Evolutionary conservation across 2,329 filamentous ascomycete genomes (phyloP).

Genomic region (Zelopaecilomyces penicillatus): DNA sequence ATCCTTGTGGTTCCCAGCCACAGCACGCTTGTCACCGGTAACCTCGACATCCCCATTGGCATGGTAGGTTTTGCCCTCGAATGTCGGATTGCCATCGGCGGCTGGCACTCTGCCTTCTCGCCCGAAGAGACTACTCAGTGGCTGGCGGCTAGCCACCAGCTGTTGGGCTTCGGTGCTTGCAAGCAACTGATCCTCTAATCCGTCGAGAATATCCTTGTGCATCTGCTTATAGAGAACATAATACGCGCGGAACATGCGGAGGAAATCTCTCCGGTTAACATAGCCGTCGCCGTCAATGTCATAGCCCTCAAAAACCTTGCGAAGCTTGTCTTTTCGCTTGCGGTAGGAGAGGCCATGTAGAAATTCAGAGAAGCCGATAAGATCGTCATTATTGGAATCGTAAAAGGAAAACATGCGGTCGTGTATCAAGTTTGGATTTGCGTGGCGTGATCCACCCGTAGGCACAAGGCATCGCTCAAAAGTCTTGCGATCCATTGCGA

Average conservation of each 20-base stretch:
- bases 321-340: constrained; percentile 60
- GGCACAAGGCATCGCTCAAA: constrained; percentile 89
- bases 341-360: constrained; percentile 69
- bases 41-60: constrained; percentile 57
- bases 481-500: constrained; percentile 85
- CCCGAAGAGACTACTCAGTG: constrained; percentile 66
- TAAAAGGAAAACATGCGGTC: constrained; percentile 97
- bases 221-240: constrained; percentile 87
- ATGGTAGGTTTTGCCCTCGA: constrained; percentile 59
- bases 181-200: constrained; percentile 68
- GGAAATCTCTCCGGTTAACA: constrained; percentile 76
- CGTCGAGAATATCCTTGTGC: constrained; percentile 73
- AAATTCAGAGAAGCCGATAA: constrained; percentile 92
- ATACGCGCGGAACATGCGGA: constrained; percentile 86
- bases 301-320: constrained; percentile 76
- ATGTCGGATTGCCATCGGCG: constrained; percentile 46
- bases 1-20: constrained; percentile 53
- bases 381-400: constrained; percentile 77
- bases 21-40: constrained; percentile 43
- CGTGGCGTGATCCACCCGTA: constrained; percentile 68
- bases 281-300: constrained; percentile 85
- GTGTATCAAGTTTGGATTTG: constrained; percentile 80
- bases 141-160: constrained; percentile 65
- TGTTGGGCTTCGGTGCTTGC: constrained; percentile 69
- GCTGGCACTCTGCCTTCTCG: constrained; percentile 61